These are phyloP conservation scores for Yamadazyma atmosphaerica DNA, from an alignment of 1,139 yeast genomes.

Conservation along the genomic window DNA sequence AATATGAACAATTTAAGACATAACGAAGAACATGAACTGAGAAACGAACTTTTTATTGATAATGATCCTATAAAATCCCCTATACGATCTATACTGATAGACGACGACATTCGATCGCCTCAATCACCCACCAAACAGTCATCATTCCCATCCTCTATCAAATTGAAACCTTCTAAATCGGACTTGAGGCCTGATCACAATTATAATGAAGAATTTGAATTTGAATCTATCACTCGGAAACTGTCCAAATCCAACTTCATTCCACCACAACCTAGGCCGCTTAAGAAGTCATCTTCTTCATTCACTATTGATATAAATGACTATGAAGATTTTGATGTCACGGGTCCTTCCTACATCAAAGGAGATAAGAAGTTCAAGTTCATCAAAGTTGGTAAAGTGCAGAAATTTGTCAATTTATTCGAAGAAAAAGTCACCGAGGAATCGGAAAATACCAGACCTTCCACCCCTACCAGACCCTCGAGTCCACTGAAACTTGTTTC, in stretches of 20 bases:
- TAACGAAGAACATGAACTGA: slow-evolving; percentile 23
- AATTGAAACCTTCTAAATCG: slow-evolving; percentile 13
- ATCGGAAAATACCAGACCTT: slow-evolving; percentile 13
- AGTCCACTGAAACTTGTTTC: slow-evolving; percentile 7
- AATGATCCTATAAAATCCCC: slow-evolving; percentile 3
- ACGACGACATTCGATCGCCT: background rate
- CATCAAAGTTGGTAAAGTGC: slow-evolving; percentile 51
- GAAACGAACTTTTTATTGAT: background rate
- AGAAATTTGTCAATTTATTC: slow-evolving; percentile 46
- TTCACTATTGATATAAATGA: slow-evolving; percentile 16
- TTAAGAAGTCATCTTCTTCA: slow-evolving; percentile 15
- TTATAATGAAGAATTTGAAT: slow-evolving; percentile 3
- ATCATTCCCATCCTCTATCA: slow-evolving; percentile 7
- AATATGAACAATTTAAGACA: slow-evolving; percentile 36
- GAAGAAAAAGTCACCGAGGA: slow-evolving; percentile 37
- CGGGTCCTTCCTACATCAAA: slow-evolving; percentile 40
- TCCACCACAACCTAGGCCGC: slow-evolving; percentile 9
- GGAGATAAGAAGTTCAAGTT: slow-evolving; percentile 47
- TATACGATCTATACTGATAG: background rate
- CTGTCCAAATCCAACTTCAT: slow-evolving; percentile 11
- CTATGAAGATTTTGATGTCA: slow-evolving; percentile 22
- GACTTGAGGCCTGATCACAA: slow-evolving; percentile 8
- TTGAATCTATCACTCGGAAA: slow-evolving; percentile 9
- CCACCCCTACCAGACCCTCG: slow-evolving; percentile 7
- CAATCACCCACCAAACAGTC: background rate